phyloP scores from a whole-genome alignment of 495 filamentous ascomycete genomes.

The Xanthoparmelia taractica region DNA sequence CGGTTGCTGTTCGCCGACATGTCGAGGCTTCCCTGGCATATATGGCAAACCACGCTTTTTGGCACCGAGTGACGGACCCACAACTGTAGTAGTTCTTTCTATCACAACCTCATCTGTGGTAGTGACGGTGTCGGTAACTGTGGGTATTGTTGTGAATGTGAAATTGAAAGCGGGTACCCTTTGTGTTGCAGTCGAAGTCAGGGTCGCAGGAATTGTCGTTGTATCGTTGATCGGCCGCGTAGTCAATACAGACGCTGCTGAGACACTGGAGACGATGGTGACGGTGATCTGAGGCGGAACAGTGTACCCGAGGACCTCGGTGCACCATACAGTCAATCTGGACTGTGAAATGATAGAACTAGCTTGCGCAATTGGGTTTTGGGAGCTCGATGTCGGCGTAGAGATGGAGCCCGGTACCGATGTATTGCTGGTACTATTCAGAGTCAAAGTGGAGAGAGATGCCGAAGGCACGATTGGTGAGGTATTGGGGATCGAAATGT shows the following conservation, averaged over 20 bases:
- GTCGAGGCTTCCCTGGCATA: neutral
- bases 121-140: neutral
- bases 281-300: neutral
- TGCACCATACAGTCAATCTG: slow-evolving; percentile 11
- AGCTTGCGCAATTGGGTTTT: neutral
- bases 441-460: neutral
- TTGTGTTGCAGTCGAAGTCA: neutral
- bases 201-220: neutral
- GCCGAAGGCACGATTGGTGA: neutral
- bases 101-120: neutral
- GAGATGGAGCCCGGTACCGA: neutral
- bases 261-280: slow-evolving; percentile 1
- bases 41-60: neutral
- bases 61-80: slow-evolving; percentile 2
- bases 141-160: slow-evolving; percentile 1
- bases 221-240: neutral
- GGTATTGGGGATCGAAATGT: neutral
- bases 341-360: slow-evolving; percentile 2
- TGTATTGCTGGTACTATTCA: neutral
- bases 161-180: neutral
- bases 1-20: neutral
- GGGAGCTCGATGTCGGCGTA: neutral
- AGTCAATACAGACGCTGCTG: neutral
- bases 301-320: slow-evolving; percentile 9
- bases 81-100: neutral